phyloP scores from a whole-genome alignment of 768 basidiomycete species.

The Neoboletus brunneissimus region DNA sequence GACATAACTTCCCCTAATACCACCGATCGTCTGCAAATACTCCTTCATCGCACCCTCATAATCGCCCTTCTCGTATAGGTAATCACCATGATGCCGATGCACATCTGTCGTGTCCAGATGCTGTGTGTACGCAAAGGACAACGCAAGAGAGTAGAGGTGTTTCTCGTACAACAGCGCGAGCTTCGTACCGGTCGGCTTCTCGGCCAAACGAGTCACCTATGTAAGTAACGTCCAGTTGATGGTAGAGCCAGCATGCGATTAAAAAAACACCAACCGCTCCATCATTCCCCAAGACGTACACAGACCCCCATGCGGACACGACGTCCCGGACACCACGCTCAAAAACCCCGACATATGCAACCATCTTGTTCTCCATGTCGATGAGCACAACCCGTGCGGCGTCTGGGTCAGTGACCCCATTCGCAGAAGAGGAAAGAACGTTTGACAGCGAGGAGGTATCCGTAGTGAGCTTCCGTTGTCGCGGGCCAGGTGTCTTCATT shows the following conservation, averaged over 20 bases:
- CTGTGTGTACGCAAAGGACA: constrained; percentile 80
- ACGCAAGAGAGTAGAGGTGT: constrained; percentile 73
- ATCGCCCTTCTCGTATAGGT: constrained; percentile 86
- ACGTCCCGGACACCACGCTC: constrained; percentile 81
- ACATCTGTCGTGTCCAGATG: constrained; percentile 85
- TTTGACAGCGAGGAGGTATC: constrained; percentile 13
- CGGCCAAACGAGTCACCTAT: constrained; percentile 65
- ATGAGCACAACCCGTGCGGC: constrained; percentile 82
- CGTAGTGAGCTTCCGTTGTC: constrained; percentile 24
- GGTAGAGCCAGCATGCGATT: not conserved
- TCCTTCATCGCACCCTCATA: constrained; percentile 93
- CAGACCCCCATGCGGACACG: constrained; percentile 75
- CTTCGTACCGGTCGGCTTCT: constrained; percentile 82
- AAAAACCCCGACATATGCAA: constrained; percentile 81
- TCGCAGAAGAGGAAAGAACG: constrained; percentile 35
- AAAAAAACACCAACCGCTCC: constrained; percentile 56
- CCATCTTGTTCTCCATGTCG: constrained; percentile 88
- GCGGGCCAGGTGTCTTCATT: constrained; percentile 43
- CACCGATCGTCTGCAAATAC: constrained; percentile 86
- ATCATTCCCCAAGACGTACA: constrained; percentile 77
- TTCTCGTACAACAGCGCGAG: constrained; percentile 82
- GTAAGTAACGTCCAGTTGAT: not conserved
- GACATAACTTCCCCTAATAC: constrained; percentile 91
- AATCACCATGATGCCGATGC: constrained; percentile 85
- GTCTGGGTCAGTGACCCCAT: constrained; percentile 45